A percentile compares a stretch with the other conserved stretches of the same genome.
phyloP scores from a whole-genome alignment of 345 rosid genomes.

The Sisymbrium irio region DNA sequence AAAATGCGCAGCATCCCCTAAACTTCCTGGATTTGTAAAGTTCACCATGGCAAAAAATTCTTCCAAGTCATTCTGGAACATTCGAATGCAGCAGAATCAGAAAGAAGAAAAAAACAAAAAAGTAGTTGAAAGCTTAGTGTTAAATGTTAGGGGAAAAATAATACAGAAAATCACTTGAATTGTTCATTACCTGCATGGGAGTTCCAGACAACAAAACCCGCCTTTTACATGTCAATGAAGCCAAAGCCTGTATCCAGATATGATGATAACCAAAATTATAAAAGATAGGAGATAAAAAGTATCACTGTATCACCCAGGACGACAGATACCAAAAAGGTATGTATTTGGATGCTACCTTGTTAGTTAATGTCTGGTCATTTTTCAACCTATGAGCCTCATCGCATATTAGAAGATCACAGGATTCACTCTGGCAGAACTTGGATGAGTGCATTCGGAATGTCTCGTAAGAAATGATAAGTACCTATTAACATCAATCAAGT shows the following conservation, averaged over 20 bases:
- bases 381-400: constrained; percentile 98
- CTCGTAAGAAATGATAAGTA: constrained; percentile 91
- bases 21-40: constrained; percentile 90
- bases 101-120: neutral
- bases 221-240: constrained; percentile 83
- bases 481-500: constrained; percentile 44
- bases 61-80: constrained; percentile 90
- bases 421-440: constrained; percentile 68
- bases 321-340: constrained; percentile 18
- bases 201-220: constrained; percentile 95
- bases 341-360: constrained; percentile 59
- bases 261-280: constrained; percentile 16
- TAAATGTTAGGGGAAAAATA: neutral
- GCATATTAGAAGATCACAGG: constrained; percentile 94
- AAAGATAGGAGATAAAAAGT: neutral
- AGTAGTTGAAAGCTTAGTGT: neutral
- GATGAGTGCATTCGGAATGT: constrained; percentile 96
- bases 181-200: constrained; percentile 82
- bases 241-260: constrained; percentile 68
- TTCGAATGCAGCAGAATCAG: constrained; percentile 12
- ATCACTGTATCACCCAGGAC: neutral
- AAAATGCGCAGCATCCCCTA: constrained; percentile 87
- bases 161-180: constrained; percentile 9
- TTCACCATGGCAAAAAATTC: constrained; percentile 99
- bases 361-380: constrained; percentile 92